A percentile compares a stretch with the other conserved stretches of the same genome.
phyloP scores from a whole-genome alignment of 208 protist species.

The Acanthamoeba lenticulata region DNA sequence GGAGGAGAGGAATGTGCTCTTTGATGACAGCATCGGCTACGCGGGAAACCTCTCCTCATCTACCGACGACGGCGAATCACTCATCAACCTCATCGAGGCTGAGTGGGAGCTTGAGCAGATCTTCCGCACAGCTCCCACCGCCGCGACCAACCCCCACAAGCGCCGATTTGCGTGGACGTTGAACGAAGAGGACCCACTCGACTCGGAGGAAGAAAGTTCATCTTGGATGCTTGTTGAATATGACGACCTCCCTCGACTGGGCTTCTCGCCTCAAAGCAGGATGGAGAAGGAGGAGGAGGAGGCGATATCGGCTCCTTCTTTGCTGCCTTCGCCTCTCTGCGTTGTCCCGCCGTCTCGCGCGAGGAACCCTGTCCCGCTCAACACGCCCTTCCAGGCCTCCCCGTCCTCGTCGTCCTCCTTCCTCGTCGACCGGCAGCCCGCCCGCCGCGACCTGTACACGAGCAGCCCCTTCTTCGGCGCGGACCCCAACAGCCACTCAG shows the following conservation, averaged over 20 bases:
- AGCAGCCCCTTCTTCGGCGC: not conserved
- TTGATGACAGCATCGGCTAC: not conserved
- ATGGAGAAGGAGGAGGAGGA: not conserved
- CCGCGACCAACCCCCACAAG: not conserved
- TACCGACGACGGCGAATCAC: not conserved
- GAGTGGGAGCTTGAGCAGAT: not conserved
- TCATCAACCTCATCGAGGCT: not conserved
- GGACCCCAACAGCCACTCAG: not conserved
- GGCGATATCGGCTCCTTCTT: not conserved
- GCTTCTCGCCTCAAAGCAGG: not conserved
- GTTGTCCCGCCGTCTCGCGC: not conserved
- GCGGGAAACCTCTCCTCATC: not conserved
- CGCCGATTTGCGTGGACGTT: not conserved
- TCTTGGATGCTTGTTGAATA: not conserved
- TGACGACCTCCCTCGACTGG: not conserved
- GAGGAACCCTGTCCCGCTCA: slow-evolving; percentile 3
- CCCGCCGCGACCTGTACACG: not conserved
- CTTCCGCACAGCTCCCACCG: not conserved
- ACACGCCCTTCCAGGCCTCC: not conserved
- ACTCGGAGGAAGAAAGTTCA: not conserved
- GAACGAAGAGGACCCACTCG: not conserved
- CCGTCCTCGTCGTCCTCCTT: not conserved
- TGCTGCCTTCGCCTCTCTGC: not conserved
- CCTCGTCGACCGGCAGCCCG: not conserved
- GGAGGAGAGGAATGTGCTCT: not conserved